A percentile compares a stretch with the other conserved stretches of the same genome.
phyloP scores from a whole-genome alignment of 2,329 filamentous ascomycete species.

The Clonostachys byssicola region DNA sequence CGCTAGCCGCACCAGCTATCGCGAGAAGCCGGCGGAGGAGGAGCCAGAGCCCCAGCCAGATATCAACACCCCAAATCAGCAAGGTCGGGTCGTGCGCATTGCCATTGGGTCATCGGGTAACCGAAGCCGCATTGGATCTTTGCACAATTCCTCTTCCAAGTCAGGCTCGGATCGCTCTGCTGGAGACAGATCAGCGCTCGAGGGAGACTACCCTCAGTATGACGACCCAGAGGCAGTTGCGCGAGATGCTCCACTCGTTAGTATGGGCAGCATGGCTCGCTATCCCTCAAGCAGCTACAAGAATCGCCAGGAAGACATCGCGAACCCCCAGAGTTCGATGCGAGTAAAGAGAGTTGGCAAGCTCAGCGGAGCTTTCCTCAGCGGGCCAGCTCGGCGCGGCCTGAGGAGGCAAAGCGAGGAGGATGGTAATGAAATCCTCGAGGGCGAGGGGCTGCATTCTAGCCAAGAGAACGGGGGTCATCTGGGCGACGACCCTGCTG shows the following conservation, averaged over 20 bases:
- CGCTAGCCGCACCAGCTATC: constrained; percentile 31
- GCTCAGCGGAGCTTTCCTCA: constrained; percentile 71
- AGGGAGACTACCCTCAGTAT: constrained; percentile 28
- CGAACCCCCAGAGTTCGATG: constrained; percentile 67
- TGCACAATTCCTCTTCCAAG: constrained; percentile 26
- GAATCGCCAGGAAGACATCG: constrained; percentile 56
- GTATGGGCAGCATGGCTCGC: constrained; percentile 1
- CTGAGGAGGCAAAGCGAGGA: constrained; percentile 66
- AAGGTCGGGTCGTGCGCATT: constrained; percentile 50
- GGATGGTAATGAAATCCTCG: constrained; percentile 43
- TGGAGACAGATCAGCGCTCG: constrained; percentile 23
- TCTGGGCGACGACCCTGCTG: constrained; percentile 27
- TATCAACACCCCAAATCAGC: constrained; percentile 50
- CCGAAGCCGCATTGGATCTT: constrained; percentile 27
- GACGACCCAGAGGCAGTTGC: constrained; percentile 41
- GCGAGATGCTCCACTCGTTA: constrained; percentile 36
- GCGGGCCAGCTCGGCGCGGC: constrained; percentile 74
- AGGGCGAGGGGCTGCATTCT: constrained; percentile 31
- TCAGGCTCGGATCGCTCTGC: constrained; percentile 24
- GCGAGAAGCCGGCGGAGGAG: constrained; percentile 35
- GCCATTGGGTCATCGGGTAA: constrained; percentile 46
- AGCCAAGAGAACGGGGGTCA: constrained; percentile 38
- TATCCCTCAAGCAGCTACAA: constrained; percentile 45
- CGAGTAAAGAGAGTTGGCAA: constrained; percentile 74
- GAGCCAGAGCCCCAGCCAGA: constrained; percentile 25